Evolutionary conservation across 129 eudicot genomes (phyloP), one percentile per base, ranked within the genome.

Genomic region (Arctium lappa): DNA sequence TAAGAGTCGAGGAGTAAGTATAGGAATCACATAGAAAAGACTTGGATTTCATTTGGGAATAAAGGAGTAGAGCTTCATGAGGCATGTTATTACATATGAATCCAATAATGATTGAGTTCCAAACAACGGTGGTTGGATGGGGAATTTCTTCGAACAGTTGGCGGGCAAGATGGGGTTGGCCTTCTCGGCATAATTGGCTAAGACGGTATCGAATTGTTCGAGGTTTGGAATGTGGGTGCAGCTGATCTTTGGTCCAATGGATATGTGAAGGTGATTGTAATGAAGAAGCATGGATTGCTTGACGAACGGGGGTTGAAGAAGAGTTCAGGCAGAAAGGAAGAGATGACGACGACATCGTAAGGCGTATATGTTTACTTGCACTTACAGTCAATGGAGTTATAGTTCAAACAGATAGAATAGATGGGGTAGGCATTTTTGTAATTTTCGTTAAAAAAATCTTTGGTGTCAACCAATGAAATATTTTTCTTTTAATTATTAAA

Each of bases 71-170:
- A 48, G 99, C 99, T 85, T 95, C 90, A 8, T 87, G 81, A 79
- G 92, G 87, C 90, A 95, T 83, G 83, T 86, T 83, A 78, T 95
- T 95, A 72, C 99, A 95, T 6, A 95, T 86, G 66, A 81, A 88
- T 13, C 99, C 97, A 42, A 95, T 95, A 3, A 95, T 90, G 3
- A 95, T 88, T 0, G 99, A 86, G 91, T 95, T 95, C 99, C 99
- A 95, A 27, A 95, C 85, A 15, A 95, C 99, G 8, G 97, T 95
- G 5, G 91, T 95, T 84, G 99, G 97, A 37, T 80, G 86, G 63
- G 97, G 97, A 90, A 93, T 91, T 88, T 88, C 60, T 81, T 93
- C 95, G 87, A 95, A 93, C 93, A 95, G 87, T 74, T 95, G 95
- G 92, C 91, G 92, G 56, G 97, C 97, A 73, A 91, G 88, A 68